These are phyloP conservation scores for Micractinium sp. DNA, from an alignment of 139 green algal species.

Conservation along the genomic window DNA sequence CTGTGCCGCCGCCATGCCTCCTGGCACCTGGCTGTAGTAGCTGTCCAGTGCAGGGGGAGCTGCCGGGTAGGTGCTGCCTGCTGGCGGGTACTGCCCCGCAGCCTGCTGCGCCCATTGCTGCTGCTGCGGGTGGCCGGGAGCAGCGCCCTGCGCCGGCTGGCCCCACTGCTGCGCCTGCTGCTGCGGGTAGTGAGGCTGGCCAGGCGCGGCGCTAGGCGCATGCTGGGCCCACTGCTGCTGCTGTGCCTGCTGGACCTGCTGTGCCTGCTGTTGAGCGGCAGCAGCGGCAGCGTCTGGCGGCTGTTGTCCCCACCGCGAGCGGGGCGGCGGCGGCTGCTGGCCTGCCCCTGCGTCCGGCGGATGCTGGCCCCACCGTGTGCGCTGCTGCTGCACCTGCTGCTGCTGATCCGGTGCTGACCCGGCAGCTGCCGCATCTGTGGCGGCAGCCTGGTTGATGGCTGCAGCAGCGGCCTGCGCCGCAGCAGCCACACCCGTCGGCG, in stretches of 20 bases:
- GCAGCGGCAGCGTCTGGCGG: neutral
- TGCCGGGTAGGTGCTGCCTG: neutral
- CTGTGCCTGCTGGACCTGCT: neutral
- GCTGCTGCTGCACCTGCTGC: neutral
- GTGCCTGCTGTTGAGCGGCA: neutral
- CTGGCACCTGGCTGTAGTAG: neutral
- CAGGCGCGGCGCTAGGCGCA: neutral
- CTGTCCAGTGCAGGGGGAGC: neutral
- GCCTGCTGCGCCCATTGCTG: neutral
- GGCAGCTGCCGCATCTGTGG: neutral
- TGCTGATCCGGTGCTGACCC: neutral
- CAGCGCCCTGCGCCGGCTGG: neutral
- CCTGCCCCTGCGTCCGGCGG: neutral
- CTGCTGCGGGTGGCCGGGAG: neutral
- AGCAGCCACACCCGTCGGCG: neutral
- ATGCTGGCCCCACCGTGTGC: neutral
- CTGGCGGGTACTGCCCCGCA: neutral
- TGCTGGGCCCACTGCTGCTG: neutral
- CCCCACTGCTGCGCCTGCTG: neutral
- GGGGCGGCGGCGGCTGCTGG: neutral
- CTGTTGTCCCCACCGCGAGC: neutral
- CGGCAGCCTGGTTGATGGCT: neutral
- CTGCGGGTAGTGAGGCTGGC: neutral
- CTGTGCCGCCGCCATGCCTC: neutral
- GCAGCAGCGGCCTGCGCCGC: constrained; percentile 10